Evolutionary conservation across 169 alveolate genomes (phyloP), one percentile per base, ranked within the genome.

Genomic region (Cystoisospora suis): DNA sequence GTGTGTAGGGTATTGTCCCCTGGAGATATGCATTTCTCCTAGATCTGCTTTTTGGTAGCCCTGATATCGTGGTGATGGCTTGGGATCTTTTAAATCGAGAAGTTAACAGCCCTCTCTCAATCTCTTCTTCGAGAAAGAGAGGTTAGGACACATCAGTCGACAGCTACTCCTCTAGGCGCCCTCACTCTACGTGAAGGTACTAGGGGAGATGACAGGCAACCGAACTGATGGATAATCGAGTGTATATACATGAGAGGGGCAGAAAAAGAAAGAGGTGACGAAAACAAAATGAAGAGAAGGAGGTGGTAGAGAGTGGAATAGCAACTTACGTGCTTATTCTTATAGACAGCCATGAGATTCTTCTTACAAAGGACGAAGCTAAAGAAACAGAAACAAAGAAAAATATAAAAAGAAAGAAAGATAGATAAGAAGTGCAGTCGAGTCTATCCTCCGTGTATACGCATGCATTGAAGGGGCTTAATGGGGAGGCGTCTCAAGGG

Each of bases 351-450:
- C 79, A 91, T 36, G 46, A 79, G 80, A 23, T 81, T 83, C 69
- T 86, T 85, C 69, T 87, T 91, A 58, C 91, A 91, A 46, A 91
- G 17, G 46, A 91, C 86, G 69, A 91, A 91, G 44, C 94, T 91
- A 90, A 34, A 0, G 29, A 58, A 42, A 12, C 59, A 75, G 46
- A 75, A 12, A 88, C 38, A 44, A 47, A 75, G 45, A 34, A 42
- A 61, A 88, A 29, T 29, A 32, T 61, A 65, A 45, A 65, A 53
- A n/a, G n/a, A n/a, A n/a, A n/a, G n/a, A n/a, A n/a, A n/a, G n/a
- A n/a, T n/a, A n/a, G n/a, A n/a, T n/a, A n/a, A n/a, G n/a, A n/a
- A n/a, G n/a, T n/a, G n/a, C n/a, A n/a, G n/a, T n/a, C n/a, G n/a
- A n/a, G n/a, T n/a, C n/a, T n/a, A n/a, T n/a, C n/a, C n/a, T n/a